These are phyloP conservation scores for Uncinocarpus reesii DNA, from an alignment of 2,329 filamentous ascomycete genomes.

Conservation along the genomic window DNA sequence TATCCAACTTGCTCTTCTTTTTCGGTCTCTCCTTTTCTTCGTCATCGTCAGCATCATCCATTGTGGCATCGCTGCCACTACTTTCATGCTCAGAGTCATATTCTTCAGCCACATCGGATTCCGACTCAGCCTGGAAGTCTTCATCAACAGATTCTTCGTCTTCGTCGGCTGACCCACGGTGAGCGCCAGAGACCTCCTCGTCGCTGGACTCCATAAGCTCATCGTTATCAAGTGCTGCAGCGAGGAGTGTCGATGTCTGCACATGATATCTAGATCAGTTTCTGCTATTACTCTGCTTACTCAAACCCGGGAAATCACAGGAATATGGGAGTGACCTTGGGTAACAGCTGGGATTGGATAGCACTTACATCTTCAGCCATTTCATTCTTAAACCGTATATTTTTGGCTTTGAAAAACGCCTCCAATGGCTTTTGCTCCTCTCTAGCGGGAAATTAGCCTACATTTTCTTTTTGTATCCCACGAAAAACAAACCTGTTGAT, in stretches of 20 bases:
- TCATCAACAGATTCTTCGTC: constrained; percentile 93
- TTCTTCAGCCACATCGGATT: constrained; percentile 93
- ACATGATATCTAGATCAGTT: constrained; percentile 22
- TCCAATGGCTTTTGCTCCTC: constrained; percentile 97
- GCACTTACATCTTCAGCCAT: constrained; percentile 81
- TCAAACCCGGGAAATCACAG: not conserved
- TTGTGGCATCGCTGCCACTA: constrained; percentile 55
- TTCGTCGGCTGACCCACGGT: constrained; percentile 87
- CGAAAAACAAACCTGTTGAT: constrained; percentile 62
- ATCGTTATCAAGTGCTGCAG: constrained; percentile 72
- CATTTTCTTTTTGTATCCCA: not conserved
- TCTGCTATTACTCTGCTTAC: not conserved
- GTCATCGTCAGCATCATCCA: constrained; percentile 41
- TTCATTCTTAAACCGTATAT: constrained; percentile 93
- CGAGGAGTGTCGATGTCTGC: constrained; percentile 52
- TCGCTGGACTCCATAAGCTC: constrained; percentile 78
- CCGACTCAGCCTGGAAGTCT: constrained; percentile 85
- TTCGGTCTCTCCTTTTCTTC: constrained; percentile 47
- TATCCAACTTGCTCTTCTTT: constrained; percentile 50
- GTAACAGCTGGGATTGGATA: too few relatives aligned
- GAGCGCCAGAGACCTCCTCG: constrained; percentile 59
- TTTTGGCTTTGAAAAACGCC: constrained; percentile 93
- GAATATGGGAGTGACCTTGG: too few relatives aligned
- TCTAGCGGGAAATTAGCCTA: constrained; percentile 29
- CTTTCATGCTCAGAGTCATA: constrained; percentile 88